Conservation (phyloP, 495 filamentous ascomycete species). For the Cryomyces minteri region DNA sequence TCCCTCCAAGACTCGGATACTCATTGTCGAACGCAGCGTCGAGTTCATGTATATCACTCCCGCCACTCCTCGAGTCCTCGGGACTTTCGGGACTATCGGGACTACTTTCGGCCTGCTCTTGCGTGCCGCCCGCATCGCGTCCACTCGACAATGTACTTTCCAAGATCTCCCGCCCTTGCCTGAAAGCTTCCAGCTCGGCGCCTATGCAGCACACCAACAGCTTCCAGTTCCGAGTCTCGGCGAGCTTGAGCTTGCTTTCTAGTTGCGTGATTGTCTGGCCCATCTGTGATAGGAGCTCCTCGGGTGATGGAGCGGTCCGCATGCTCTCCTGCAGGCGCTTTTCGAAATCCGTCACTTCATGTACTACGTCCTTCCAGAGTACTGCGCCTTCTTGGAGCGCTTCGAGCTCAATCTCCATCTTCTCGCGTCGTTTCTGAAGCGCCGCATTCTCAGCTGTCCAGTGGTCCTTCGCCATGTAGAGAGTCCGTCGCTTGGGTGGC, state of each 20-base stretch:
- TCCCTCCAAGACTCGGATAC: neutral
- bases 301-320: slow-evolving; percentile 2
- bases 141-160: slow-evolving; percentile 24
- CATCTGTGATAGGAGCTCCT: slow-evolving; percentile 33
- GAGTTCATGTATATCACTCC: no score
- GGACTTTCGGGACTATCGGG: slow-evolving; percentile 1
- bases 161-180: slow-evolving; percentile 48
- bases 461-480: slow-evolving; percentile 59
- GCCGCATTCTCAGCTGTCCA: slow-evolving; percentile 47
- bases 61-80: neutral
- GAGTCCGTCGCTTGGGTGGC: slow-evolving; percentile 48
- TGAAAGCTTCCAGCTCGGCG: slow-evolving; percentile 72
- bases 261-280: slow-evolving; percentile 36
- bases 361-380: slow-evolving; percentile 57
- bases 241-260: slow-evolving; percentile 38
- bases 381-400: slow-evolving; percentile 72
- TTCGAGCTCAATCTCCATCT: slow-evolving; percentile 45
- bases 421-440: slow-evolving; percentile 35
- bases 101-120: neutral
- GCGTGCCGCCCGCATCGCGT: neutral
- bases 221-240: slow-evolving; percentile 60
- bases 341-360: slow-evolving; percentile 52
- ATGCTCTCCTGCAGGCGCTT: slow-evolving; percentile 38
- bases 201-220: slow-evolving; percentile 74
- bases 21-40: slow-evolving; percentile 4